A percentile compares a stretch with the other conserved stretches of the same genome.
Conservation (phyloP, 495 filamentous ascomycete genomes). For the Terfezia boudieri region DNA sequence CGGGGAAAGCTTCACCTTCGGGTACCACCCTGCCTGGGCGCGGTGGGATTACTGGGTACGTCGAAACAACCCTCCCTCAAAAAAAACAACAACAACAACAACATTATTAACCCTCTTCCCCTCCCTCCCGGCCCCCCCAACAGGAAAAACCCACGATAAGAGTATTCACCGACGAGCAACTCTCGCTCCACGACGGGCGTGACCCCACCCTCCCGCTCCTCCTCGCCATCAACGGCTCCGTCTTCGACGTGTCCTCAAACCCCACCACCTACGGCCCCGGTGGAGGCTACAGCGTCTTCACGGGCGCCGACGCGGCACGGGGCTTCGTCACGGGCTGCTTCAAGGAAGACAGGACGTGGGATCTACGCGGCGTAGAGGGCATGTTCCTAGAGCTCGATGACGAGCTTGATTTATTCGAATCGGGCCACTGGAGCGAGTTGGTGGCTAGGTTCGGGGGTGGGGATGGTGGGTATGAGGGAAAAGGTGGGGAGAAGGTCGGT, state of each 20-base stretch:
- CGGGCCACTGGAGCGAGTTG: constrained; percentile 31
- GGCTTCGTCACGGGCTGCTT: constrained; percentile 98
- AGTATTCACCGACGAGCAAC: constrained; percentile 46
- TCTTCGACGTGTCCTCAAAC: constrained; percentile 77
- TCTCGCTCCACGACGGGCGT: constrained; percentile 55
- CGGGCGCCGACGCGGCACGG: constrained; percentile 66
- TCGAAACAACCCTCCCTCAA: too few species aligned
- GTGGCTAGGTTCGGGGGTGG: constrained; percentile 30
- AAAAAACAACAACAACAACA: neutral
- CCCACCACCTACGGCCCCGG: constrained; percentile 66
- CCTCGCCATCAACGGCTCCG: constrained; percentile 74
- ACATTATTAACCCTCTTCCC: neutral
- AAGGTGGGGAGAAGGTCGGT: constrained; percentile 37
- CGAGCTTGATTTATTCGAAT: constrained; percentile 27
- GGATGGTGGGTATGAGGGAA: constrained; percentile 24
- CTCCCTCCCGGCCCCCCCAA: neutral
- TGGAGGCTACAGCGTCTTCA: constrained; percentile 70
- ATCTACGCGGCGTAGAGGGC: constrained; percentile 67
- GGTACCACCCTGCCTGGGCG: too few species aligned
- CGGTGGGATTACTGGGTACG: neutral
- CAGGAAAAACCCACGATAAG: constrained; percentile 5
- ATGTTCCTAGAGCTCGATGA: constrained; percentile 61
- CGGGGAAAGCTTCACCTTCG: constrained; percentile 27
- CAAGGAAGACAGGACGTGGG: constrained; percentile 53
- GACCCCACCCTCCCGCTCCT: constrained; percentile 60